These are phyloP conservation scores for Bauhinia variegata DNA, from an alignment of 306 rosid genomes.

Conservation along the genomic window DNA sequence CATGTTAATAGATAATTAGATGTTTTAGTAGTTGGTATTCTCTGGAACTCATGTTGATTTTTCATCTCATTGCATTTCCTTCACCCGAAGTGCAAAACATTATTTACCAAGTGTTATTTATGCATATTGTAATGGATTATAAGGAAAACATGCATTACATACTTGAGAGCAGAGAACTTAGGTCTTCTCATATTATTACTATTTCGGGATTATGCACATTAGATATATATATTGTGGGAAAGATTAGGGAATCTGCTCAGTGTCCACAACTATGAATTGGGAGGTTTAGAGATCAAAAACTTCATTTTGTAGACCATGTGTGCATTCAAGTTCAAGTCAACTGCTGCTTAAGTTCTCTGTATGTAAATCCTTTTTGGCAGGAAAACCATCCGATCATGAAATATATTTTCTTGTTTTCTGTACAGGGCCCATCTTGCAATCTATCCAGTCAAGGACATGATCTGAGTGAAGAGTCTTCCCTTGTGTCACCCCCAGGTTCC, in stretches of 20 bases:
- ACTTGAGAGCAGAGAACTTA: neutral
- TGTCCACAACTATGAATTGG: neutral
- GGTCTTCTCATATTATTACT: neutral
- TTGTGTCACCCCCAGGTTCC: constrained; percentile 49
- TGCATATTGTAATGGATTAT: constrained; percentile 3
- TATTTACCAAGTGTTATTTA: neutral
- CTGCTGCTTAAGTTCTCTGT: constrained; percentile 12
- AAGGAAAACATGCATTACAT: constrained; percentile 16
- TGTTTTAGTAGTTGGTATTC: constrained; percentile 23
- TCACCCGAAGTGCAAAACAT: neutral
- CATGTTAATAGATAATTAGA: neutral
- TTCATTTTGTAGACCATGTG: neutral
- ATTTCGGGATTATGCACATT: too few species aligned
- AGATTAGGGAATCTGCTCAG: too few species aligned
- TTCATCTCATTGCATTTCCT: constrained; percentile 9
- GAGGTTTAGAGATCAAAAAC: neutral
- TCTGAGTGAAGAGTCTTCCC: constrained; percentile 44
- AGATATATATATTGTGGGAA: too few species aligned
- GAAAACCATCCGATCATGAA: neutral
- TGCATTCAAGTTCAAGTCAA: constrained; percentile 9
- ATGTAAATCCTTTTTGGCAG: constrained; percentile 13
- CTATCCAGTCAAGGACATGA: constrained; percentile 34
- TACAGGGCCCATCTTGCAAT: constrained; percentile 56
- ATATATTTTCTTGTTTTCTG: constrained; percentile 23
- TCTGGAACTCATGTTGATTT: constrained; percentile 13